Evolutionary conservation across 2,329 filamentous ascomycete genomes (phyloP).

Genomic region (Calonectria honghensis): DNA sequence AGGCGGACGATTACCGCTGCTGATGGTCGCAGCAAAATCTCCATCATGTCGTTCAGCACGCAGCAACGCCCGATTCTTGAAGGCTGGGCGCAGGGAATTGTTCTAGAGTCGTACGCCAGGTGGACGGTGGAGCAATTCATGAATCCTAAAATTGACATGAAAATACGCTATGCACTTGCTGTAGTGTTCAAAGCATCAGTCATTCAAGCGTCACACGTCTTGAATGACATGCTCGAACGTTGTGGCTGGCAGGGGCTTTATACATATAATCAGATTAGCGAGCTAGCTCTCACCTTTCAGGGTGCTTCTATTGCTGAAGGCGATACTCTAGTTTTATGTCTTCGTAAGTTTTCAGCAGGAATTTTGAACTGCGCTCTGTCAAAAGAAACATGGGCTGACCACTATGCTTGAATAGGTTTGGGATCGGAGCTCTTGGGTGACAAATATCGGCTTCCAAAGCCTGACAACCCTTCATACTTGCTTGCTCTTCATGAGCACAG

Average conservation of each 20-base stretch:
- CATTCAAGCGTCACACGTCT: not conserved
- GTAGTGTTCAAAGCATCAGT: conserved; percentile 32
- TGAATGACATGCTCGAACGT: conserved; percentile 19
- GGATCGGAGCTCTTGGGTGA: conserved; percentile 5
- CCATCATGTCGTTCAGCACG: conserved; percentile 30
- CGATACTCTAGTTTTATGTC: conserved; percentile 35
- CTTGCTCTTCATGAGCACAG: not conserved
- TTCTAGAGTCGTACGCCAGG: not conserved
- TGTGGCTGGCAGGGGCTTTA: conserved; percentile 36
- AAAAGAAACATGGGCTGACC: not conserved
- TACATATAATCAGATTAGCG: conserved; percentile 32
- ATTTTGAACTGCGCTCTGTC: not conserved
- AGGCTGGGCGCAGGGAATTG: conserved; percentile 5
- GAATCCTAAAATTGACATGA: not conserved
- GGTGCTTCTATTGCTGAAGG: conserved; percentile 31
- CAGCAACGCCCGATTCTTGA: conserved; percentile 31
- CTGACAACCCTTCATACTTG: not conserved
- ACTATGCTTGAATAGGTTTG: not conserved
- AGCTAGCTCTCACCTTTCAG: conserved; percentile 28
- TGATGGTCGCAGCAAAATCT: not conserved
- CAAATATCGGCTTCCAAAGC: not conserved
- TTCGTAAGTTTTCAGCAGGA: conserved; percentile 21
- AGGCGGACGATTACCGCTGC: not conserved
- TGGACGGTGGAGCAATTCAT: not conserved
- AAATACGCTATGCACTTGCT: not conserved